These are phyloP conservation scores for Aristolochia fimbriata DNA, from an alignment of 164 flowering plant genomes.

Conservation along the genomic window DNA sequence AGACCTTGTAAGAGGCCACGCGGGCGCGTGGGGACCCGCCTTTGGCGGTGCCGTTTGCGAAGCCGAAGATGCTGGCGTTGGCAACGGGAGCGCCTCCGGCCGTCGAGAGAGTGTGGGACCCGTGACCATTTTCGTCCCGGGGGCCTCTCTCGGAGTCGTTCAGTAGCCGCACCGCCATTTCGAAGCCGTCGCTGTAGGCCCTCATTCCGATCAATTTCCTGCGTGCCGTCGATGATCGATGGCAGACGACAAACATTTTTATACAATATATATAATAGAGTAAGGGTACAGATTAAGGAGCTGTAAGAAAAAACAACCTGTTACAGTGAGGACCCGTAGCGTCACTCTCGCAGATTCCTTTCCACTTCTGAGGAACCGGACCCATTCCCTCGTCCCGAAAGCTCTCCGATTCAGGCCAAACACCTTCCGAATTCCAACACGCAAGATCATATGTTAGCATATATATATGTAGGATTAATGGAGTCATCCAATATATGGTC, in stretches of 20 bases:
- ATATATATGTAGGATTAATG: no score
- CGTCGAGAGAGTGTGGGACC: constrained; percentile 14
- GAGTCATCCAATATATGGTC: no score
- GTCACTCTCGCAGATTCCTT: constrained; percentile 44
- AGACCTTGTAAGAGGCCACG: constrained; percentile 11
- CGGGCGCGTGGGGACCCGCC: constrained; percentile 58
- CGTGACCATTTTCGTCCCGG: constrained; percentile 59
- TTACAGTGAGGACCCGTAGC: constrained; percentile 30
- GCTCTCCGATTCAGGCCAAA: constrained; percentile 77
- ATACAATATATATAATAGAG: not conserved
- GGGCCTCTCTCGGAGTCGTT: constrained; percentile 17
- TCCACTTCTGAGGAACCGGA: constrained; percentile 61
- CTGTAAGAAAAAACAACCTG: constrained; percentile 18
- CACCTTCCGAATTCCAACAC: constrained; percentile 26
- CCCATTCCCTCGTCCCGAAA: constrained; percentile 52
- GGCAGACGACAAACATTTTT: not conserved
- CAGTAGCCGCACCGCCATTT: not conserved
- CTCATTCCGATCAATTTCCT: constrained; percentile 65
- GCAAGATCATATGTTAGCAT: no score
- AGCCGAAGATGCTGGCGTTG: constrained; percentile 26
- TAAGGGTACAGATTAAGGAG: not conserved
- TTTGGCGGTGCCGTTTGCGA: constrained; percentile 46
- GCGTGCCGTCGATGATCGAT: not conserved
- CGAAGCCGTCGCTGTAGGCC: constrained; percentile 16
- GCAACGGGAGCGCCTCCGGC: constrained; percentile 3